A percentile compares a stretch with the other conserved stretches of the same genome.
Conservation (phyloP, 2,329 filamentous ascomycete species). For the Penicillium sp. region DNA sequence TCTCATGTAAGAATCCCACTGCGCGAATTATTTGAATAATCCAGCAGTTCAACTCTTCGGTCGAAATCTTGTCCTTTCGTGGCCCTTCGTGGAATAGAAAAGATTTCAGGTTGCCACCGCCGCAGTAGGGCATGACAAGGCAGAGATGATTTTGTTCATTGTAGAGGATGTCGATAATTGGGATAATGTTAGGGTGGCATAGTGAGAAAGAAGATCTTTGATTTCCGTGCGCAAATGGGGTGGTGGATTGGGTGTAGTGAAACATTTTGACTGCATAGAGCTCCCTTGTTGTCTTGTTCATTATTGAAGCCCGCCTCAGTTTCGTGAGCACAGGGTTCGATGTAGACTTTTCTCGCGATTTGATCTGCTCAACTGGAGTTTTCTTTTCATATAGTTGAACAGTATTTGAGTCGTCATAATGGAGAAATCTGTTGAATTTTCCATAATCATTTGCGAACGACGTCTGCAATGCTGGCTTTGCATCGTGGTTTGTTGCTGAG, state of each 20-base stretch:
- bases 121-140: conserved; percentile 10
- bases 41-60: neutral
- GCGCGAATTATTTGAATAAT: neutral
- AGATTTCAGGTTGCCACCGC: conserved; percentile 2
- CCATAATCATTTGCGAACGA: neutral
- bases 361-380: neutral
- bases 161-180: conserved; percentile 5
- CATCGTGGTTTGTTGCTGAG: neutral
- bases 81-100: neutral
- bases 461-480: neutral
- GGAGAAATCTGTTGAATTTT: neutral
- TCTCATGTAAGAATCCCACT: neutral
- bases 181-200: conserved; percentile 6
- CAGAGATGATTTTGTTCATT: conserved; percentile 5
- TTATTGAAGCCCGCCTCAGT: neutral
- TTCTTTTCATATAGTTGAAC: neutral
- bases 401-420: neutral
- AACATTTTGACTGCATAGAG: neutral
- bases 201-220: neutral
- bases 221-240: neutral
- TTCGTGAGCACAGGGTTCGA: neutral
- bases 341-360: neutral
- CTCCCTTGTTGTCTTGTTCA: neutral
- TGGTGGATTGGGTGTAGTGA: neutral
- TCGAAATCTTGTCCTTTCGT: neutral